A percentile compares a stretch with the other conserved stretches of the same genome.
These are phyloP conservation scores for Pisolithus albus DNA, from an alignment of 768 basidiomycete genomes.

Conservation along the genomic window DNA sequence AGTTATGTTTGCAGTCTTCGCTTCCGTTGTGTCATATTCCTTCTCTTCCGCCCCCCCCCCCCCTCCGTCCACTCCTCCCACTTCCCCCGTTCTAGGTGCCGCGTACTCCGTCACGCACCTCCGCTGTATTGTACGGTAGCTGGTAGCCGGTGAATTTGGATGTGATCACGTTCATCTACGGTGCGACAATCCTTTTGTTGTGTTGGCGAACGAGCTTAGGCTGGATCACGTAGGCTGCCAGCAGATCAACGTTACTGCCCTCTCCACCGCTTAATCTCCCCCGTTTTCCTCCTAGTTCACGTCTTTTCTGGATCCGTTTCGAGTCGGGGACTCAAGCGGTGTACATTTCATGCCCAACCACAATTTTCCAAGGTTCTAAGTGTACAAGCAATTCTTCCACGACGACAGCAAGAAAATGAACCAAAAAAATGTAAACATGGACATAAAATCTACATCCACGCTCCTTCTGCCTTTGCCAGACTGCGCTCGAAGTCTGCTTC, in stretches of 20 bases:
- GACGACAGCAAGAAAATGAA: not conserved
- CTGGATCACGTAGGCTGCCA: not conserved
- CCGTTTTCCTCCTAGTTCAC: too few relatives aligned
- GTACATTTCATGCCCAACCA: too few relatives aligned
- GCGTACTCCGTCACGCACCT: slow-evolving; percentile 14
- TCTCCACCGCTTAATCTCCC: not conserved
- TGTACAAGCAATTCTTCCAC: too few relatives aligned
- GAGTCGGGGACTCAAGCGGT: too few relatives aligned
- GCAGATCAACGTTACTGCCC: not conserved
- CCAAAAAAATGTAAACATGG: not conserved
- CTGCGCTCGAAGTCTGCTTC: too few relatives aligned
- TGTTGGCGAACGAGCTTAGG: slow-evolving; percentile 19
- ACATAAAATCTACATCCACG: not conserved
- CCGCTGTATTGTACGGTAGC: slow-evolving; percentile 51
- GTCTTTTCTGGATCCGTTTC: too few relatives aligned
- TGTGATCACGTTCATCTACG: slow-evolving; percentile 20
- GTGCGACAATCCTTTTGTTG: slow-evolving; percentile 29
- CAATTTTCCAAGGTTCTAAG: too few relatives aligned
- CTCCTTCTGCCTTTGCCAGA: not conserved
- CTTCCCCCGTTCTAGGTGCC: not conserved
- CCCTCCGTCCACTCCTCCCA: not conserved
- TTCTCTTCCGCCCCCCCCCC: too few relatives aligned
- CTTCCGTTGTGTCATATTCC: not conserved
- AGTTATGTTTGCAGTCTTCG: not conserved
- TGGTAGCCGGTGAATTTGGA: slow-evolving; percentile 15